A percentile compares a stretch with the other conserved stretches of the same genome.
Evolutionary conservation across 805 yeast genomes (phyloP).

Genomic region (Spathaspora arborariae): DNA sequence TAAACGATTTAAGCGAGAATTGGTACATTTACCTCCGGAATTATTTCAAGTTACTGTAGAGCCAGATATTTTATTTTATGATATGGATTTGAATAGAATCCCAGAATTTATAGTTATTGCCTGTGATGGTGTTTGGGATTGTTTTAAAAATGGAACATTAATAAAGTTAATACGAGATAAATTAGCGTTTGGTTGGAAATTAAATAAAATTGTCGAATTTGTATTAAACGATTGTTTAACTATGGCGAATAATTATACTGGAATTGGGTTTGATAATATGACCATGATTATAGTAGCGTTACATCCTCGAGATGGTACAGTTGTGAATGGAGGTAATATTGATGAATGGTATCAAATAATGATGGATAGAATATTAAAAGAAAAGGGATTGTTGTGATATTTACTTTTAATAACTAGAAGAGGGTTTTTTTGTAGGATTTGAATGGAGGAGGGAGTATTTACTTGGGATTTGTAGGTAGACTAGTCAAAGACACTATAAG

Average conservation of each 20-base stretch:
- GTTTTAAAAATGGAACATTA: conserved; percentile 52
- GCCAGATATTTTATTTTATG: conserved; percentile 40
- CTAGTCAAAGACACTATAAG: no score
- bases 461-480: no score
- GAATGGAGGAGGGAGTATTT: no score
- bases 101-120: conserved; percentile 41
- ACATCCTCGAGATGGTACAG: conserved; percentile 30
- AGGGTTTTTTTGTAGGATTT: no score
- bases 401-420: no score
- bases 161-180: conserved; percentile 53
- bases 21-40: conserved; percentile 40
- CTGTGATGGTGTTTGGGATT: conserved; percentile 48
- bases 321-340: conserved; percentile 28
- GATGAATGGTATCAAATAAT: conserved; percentile 58
- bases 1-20: conserved; percentile 17
- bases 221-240: conserved; percentile 63
- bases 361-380: conserved; percentile 35
- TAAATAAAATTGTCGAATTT: conserved; percentile 56
- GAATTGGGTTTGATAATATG: conserved; percentile 83
- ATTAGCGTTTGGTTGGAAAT: conserved; percentile 51
- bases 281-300: conserved; percentile 65
- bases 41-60: conserved; percentile 41
- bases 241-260: conserved; percentile 70
- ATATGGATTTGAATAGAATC: conserved; percentile 14
- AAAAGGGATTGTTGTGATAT: conserved; percentile 16